A percentile compares a stretch with the other conserved stretches of the same genome.
These are phyloP conservation scores for Xylaria flabelliformis DNA, from an alignment of 495 filamentous ascomycete species.

Conservation along the genomic window DNA sequence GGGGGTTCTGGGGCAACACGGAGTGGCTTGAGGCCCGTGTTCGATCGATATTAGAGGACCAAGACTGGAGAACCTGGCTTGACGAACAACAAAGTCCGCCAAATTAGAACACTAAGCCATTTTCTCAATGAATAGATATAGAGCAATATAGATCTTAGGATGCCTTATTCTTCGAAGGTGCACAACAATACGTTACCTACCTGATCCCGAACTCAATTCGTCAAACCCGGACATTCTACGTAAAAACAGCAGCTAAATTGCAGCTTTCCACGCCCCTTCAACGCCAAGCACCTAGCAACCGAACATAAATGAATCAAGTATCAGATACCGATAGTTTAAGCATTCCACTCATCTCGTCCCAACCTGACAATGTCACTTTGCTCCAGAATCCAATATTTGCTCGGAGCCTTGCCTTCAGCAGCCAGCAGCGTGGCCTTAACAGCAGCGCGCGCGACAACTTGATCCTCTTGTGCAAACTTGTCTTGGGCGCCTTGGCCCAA, in stretches of 20 bases:
- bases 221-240: neutral
- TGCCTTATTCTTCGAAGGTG: neutral
- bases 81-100: conserved; percentile 9
- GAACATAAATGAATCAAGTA: neutral
- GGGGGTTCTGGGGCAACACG: conserved; percentile 57
- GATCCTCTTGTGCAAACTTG: conserved; percentile 73
- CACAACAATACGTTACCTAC: neutral
- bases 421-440: conserved; percentile 61
- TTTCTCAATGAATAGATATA: neutral
- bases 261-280: neutral
- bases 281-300: neutral
- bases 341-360: conserved; percentile 51
- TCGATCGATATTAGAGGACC: conserved; percentile 37
- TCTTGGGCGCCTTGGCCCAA: conserved; percentile 60
- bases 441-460: conserved; percentile 76
- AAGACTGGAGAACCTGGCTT: conserved; percentile 18
- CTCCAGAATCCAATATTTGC: conserved; percentile 56
- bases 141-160: neutral
- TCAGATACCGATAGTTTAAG: neutral
- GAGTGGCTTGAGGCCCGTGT: conserved; percentile 50
- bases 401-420: conserved; percentile 54
- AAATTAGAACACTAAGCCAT: neutral
- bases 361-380: conserved; percentile 55
- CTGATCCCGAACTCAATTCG: neutral
- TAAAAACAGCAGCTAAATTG: neutral